Evolutionary conservation across 1,139 yeast genomes (phyloP), one percentile per base, ranked within the genome.

Genomic region (Taphrina pruni): DNA sequence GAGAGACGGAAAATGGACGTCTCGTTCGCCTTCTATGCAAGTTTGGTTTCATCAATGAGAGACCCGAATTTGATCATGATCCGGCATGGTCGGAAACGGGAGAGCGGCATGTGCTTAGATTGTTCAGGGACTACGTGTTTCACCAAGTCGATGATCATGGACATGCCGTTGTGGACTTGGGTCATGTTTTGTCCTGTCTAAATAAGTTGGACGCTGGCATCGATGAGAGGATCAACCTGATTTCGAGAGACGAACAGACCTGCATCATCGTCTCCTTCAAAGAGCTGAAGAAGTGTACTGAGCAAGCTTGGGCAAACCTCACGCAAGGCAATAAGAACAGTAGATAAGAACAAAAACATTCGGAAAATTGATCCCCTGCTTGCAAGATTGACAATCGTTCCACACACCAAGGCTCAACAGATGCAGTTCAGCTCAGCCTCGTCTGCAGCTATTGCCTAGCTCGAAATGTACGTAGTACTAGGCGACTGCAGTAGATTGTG

Each of bases 121-220:
- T 94, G 70, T 94, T 94, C 78, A 84, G 89, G 71, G 96, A 93
- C 77, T 90, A 86, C 76, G 88, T 93, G 4, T 94, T 93, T 79
- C 95, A 90, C 76, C 96, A 90, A 76, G 84, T 83, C 60, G 92
- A 91, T 76, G 95, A 88, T 68, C 79, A 79, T 46, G 97, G 97
- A 20, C 84, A 85, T 74, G 92, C 97, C 1, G 85, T 88, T 2
- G 81, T 91, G 70, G 97, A 95, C 78, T 81, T 94, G 74, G 88
- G 93, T 1, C 91, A 92, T 77, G 95, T 93, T 3, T 81, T 95
- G 72, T 81, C 86, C 66, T 86, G 88, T 73, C 81, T 94, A 75
- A 94, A 94, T 79, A 94, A 94, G 78, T 81, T 94, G 71, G 99
- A 95, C 77, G 96, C 95, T 14, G 99, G 98, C 0, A 84, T 89